Percentiles rank a stretch among this genome's conserved stretches.
Evolutionary conservation across 2,329 filamentous ascomycete genomes (phyloP).

Genomic region (Exophiala sp.): DNA sequence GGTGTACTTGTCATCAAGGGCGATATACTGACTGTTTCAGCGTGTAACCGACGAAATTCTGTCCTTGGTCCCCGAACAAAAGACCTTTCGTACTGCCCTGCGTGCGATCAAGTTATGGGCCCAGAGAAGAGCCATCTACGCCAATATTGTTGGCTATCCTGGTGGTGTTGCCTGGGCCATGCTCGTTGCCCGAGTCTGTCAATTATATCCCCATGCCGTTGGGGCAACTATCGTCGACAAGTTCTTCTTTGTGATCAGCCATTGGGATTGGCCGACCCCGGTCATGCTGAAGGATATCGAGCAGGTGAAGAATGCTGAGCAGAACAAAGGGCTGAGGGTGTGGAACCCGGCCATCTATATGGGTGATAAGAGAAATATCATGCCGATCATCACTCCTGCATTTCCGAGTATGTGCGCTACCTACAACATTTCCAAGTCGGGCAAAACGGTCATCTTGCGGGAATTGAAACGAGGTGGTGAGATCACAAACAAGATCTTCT

Average conservation of each 20-base stretch:
- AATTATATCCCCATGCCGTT: conserved; percentile 88
- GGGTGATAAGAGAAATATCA: conserved; percentile 76
- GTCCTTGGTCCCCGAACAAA: conserved; percentile 77
- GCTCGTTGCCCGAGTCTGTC: conserved; percentile 90
- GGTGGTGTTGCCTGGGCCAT: conserved; percentile 98
- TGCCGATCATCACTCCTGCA: conserved; percentile 97
- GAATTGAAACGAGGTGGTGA: conserved; percentile 73
- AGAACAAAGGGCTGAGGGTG: conserved; percentile 48
- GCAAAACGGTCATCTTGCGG: conserved; percentile 72
- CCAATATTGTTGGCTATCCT: conserved; percentile 92
- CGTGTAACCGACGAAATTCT: conserved; percentile 92
- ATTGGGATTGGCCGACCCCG: conserved; percentile 93
- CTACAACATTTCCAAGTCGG: conserved; percentile 85
- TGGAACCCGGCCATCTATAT: conserved; percentile 90
- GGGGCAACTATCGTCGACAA: conserved; percentile 84
- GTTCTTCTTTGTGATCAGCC: conserved; percentile 86
- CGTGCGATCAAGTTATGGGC: conserved; percentile 96
- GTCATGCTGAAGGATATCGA: conserved; percentile 85
- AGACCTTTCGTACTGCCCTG: conserved; percentile 81
- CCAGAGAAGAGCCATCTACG: conserved; percentile 82
- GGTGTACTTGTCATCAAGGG: neutral
- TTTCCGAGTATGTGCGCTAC: conserved; percentile 98
- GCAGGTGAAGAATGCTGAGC: conserved; percentile 67
- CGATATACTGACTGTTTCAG: conserved; percentile 7
- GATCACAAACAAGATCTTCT: conserved; percentile 73